Conservation (phyloP, 2,329 filamentous ascomycete genomes). For the Hymenotorrendiella dingleyae region DNA sequence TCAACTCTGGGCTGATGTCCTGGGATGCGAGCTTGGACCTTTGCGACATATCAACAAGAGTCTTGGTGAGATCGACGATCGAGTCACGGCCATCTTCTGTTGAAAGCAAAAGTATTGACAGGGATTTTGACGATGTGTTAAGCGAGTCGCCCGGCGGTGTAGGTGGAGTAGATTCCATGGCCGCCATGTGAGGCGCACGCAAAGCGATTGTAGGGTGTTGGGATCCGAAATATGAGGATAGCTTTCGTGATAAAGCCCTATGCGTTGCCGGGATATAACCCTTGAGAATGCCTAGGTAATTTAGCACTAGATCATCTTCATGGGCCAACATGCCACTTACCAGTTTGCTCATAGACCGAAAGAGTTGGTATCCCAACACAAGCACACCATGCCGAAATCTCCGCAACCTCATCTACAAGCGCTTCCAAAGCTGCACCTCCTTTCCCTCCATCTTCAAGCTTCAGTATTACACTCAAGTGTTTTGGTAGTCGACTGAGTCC, state of each 20-base stretch:
- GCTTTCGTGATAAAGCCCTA: conserved; percentile 69
- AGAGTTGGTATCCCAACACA: conserved; percentile 82
- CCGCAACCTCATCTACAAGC: conserved; percentile 83
- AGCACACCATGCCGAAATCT: conserved; percentile 88
- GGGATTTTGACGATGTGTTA: conserved; percentile 34
- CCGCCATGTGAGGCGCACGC: conserved; percentile 63
- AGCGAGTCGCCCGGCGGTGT: conserved; percentile 37
- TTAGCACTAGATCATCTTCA: conserved; percentile 7
- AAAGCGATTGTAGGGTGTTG: conserved; percentile 66
- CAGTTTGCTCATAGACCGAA: conserved; percentile 87
- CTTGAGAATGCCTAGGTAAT: conserved; percentile 70
- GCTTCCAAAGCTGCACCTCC: conserved; percentile 72
- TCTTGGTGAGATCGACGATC: conserved; percentile 91
- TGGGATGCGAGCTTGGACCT: conserved; percentile 71
- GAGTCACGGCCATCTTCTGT: conserved; percentile 87
- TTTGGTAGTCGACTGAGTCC: conserved; percentile 68
- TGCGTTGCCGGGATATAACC: conserved; percentile 82
- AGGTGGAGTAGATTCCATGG: conserved; percentile 44
- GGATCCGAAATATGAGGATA: conserved; percentile 81
- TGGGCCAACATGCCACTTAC: conserved; percentile 44
- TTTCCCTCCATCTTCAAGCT: conserved; percentile 62
- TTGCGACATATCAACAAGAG: conserved; percentile 91
- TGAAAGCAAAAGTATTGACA: conserved; percentile 72
- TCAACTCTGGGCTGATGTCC: conserved; percentile 79
- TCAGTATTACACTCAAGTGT: conserved; percentile 83